These are phyloP conservation scores for Trametes polyzona DNA, from an alignment of 1,284 basidiomycete species.

Conservation along the genomic window DNA sequence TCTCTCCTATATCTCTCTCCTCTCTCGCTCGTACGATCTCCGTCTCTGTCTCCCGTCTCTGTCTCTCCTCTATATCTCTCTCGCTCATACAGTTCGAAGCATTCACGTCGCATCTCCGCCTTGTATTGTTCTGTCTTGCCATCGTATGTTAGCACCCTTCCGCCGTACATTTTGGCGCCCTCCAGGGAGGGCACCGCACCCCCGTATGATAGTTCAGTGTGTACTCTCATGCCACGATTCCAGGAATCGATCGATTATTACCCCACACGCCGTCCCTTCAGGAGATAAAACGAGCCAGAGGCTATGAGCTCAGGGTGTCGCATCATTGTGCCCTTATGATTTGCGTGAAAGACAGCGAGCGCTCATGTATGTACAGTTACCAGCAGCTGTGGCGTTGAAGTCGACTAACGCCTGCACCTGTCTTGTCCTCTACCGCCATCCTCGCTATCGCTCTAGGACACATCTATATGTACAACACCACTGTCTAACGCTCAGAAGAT, in stretches of 20 bases:
- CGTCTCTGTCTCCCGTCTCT: slow-evolving; percentile 8
- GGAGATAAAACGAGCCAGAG: too few relatives aligned
- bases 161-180: slow-evolving; percentile 15
- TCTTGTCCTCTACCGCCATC: too few relatives aligned
- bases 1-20: slow-evolving; percentile 17
- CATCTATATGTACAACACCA: too few relatives aligned
- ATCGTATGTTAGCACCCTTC: slow-evolving; percentile 22
- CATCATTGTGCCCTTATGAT: too few relatives aligned
- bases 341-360: too few relatives aligned
- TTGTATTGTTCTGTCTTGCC: slow-evolving; percentile 22
- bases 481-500: too few relatives aligned
- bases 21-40: slow-evolving; percentile 2
- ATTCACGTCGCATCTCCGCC: slow-evolving; percentile 23
- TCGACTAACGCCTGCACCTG: too few relatives aligned
- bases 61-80: slow-evolving; percentile 10
- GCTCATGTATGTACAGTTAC: too few relatives aligned
- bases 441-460: too few relatives aligned
- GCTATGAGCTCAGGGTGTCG: too few relatives aligned
- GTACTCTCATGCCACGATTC: slow-evolving; percentile 13
- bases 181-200: slow-evolving; percentile 7
- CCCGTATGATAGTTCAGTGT: slow-evolving; percentile 15
- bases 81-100: slow-evolving; percentile 17
- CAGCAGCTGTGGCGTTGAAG: too few relatives aligned
- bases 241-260: slow-evolving; percentile 5
- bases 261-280: background rate